Conservation (phyloP, 2,329 filamentous ascomycete species). For the Claviceps capensis region DNA sequence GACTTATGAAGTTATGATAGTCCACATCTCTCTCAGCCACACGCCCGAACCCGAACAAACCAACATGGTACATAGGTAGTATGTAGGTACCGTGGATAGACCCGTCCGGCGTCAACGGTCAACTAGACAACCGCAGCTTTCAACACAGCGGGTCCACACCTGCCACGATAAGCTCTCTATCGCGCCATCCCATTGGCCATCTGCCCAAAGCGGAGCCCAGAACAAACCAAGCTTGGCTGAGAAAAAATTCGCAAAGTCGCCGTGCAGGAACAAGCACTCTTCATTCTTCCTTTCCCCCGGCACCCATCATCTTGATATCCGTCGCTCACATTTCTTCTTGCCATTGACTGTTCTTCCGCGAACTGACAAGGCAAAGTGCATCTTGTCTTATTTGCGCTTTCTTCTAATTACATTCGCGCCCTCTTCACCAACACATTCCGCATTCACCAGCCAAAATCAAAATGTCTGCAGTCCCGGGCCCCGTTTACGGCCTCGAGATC, state of each 20-base stretch:
- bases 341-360: not conserved
- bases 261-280: not conserved
- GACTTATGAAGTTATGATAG: too few species aligned
- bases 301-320: not conserved
- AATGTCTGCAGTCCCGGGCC: conserved; percentile 53
- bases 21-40: too few species aligned
- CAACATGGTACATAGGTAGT: too few species aligned
- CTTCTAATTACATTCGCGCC: not conserved
- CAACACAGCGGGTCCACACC: not conserved
- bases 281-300: not conserved
- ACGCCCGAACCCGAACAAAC: too few species aligned
- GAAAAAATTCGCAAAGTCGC: conserved; percentile 21
- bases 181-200: conserved; percentile 15
- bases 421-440: not conserved
- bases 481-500: conserved; percentile 85
- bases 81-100: too few species aligned
- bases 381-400: not conserved
- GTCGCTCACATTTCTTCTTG: not conserved
- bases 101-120: too few species aligned
- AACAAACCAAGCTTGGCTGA: conserved; percentile 4
- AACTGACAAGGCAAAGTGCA: not conserved
- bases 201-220: conserved; percentile 1
- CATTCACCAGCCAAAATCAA: conserved; percentile 26
- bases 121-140: too few species aligned
- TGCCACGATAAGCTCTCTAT: conserved; percentile 19